phyloP scores from a whole-genome alignment of 257 asterid genomes.

The Solanum chaucha region DNA sequence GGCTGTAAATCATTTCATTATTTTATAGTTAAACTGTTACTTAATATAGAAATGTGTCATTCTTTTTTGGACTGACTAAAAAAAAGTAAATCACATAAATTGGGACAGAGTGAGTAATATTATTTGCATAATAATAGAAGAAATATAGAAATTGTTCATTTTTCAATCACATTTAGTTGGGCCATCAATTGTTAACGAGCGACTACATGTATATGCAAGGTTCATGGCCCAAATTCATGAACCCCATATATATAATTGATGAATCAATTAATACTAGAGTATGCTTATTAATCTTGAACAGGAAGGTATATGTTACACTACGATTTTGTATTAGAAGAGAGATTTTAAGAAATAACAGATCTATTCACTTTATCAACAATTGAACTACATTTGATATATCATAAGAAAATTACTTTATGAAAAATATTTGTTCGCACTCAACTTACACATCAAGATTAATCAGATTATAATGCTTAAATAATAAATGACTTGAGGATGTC shows the following conservation, averaged over 20 bases:
- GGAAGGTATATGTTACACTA: not conserved
- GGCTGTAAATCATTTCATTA: too few relatives aligned
- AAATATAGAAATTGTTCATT: not conserved
- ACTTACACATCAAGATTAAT: not conserved
- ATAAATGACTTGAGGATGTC: not conserved
- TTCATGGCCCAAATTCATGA: not conserved
- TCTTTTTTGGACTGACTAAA: too few relatives aligned
- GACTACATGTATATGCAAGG: not conserved
- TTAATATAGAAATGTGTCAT: too few relatives aligned
- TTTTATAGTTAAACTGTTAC: too few relatives aligned
- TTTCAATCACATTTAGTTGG: not conserved
- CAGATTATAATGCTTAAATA: too few relatives aligned
- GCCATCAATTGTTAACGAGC: not conserved
- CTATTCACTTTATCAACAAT: accelerated
- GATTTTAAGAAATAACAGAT: not conserved
- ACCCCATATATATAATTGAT: not conserved
- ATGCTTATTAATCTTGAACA: not conserved
- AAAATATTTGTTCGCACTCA: too few relatives aligned
- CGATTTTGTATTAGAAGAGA: accelerated
- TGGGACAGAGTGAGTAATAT: not conserved
- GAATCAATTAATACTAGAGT: not conserved
- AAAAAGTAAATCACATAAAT: too few relatives aligned
- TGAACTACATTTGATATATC: accelerated
- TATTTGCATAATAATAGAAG: not conserved
- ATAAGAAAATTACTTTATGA: not conserved